Evolutionary conservation across 805 yeast genomes (phyloP), one percentile per base, ranked within the genome.

Genomic region (Saccharomycopsis oosterbeekiorum): DNA sequence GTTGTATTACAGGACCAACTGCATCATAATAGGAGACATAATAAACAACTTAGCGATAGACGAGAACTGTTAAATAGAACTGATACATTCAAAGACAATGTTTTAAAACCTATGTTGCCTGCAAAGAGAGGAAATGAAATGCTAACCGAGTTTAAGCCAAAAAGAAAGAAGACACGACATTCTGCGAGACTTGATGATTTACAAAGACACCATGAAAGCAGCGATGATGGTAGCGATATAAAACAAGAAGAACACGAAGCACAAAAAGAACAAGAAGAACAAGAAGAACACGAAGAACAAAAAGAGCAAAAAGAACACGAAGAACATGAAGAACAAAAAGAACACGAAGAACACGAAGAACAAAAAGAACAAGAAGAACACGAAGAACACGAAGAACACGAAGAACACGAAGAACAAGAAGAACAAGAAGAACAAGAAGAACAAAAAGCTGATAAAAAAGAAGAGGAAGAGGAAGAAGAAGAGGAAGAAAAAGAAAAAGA

Each of bases 301-400:
- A 21, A 5, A 15, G 15, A 62, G 50, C 61, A 61, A 47, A 39
- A 56, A 51, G 34, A 58, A 24, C 39, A 47, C 17, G 62, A 34
- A 5, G 64, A 64, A 43, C 65, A 65, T 17, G 60, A 42, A 12
- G 47, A 54, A 21, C 40, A 60, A 21, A 36, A 60, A 43, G 34
- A 26, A 17, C 12, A 60, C n/a, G 66, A 64, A 2, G 65, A 62
- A 9, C 62, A 62, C 61, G 63, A 26, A 17, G 15, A 60, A 19
- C 65, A 64, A 2, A 65, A 61, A 8, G 62, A 62, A 62, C 63
- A 55, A 61, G 47, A 57, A 21, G 39, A 57, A 4, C 58, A 55
- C 2, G 61, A 56, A 64, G 6, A 53, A 36, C n/a, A n/a, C n/a
- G n/a, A 34, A 55, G 55, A 24, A 43, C 11, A 37, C 2, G 56